These are phyloP conservation scores for Saururus chinensis DNA, from an alignment of 164 flowering plant species.

Conservation along the genomic window DNA sequence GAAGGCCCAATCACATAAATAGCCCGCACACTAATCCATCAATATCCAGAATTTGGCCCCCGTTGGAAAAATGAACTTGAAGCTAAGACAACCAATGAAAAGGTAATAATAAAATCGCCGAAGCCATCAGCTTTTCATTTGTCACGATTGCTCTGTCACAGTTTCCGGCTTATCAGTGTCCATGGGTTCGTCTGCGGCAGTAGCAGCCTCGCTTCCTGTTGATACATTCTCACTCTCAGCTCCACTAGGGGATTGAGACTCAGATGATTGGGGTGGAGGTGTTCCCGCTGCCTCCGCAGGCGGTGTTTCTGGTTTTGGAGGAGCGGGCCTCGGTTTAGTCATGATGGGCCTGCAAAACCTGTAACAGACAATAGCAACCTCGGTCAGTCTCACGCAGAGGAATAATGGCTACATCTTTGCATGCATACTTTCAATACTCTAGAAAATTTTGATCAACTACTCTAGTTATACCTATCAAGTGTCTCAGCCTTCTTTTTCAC, in stretches of 20 bases:
- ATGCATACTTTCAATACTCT: no score
- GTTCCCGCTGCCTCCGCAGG: slow-evolving; percentile 19
- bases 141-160: slow-evolving; percentile 3
- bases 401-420: no score
- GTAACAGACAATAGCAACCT: slow-evolving; percentile 3
- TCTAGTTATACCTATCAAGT: slow-evolving; percentile 53
- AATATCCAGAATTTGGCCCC: background rate
- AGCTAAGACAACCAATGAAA: background rate
- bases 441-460: background rate
- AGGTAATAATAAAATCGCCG: no score
- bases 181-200: slow-evolving; percentile 60
- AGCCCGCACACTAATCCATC: background rate
- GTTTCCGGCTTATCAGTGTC: slow-evolving; percentile 56
- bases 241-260: slow-evolving; percentile 28
- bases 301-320: slow-evolving; percentile 43
- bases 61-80: background rate
- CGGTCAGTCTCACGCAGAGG: background rate
- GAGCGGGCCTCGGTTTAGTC: slow-evolving; percentile 68
- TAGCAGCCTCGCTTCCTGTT: slow-evolving; percentile 29
- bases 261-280: slow-evolving; percentile 34
- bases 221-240: slow-evolving; percentile 24
- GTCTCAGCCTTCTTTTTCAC: slow-evolving; percentile 79
- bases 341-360: slow-evolving; percentile 82
- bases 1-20: background rate
- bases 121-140: background rate